These are phyloP conservation scores for Chlamydomonas reinhardtii DNA, from an alignment of 163 green algal genomes.

Conservation along the genomic window DNA sequence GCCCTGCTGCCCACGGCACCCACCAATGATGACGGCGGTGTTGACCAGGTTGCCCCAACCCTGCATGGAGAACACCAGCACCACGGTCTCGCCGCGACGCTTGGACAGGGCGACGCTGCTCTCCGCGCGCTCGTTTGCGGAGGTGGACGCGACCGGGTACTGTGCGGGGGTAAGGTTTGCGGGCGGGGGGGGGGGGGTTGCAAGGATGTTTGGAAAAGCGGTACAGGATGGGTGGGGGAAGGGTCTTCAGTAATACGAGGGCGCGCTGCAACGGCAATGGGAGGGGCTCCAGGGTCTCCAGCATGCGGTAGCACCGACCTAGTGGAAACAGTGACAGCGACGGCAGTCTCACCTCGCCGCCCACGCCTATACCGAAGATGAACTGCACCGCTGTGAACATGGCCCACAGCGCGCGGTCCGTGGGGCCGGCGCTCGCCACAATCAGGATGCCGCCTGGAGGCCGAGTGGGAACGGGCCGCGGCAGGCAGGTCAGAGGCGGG, in stretches of 20 bases:
- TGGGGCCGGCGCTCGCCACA: constrained; percentile 10
- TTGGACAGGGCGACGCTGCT: constrained; percentile 59
- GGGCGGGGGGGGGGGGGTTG: no score
- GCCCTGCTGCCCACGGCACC: neutral
- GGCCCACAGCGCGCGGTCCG: constrained; percentile 18
- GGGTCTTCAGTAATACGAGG: no score
- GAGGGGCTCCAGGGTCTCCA: no score
- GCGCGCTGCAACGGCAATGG: no score
- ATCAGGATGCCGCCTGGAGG: constrained; percentile 34
- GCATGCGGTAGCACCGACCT: no score
- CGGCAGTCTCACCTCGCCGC: constrained; percentile 72
- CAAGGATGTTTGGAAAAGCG: no score
- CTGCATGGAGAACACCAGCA: constrained; percentile 77
- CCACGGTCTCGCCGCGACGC: constrained; percentile 73
- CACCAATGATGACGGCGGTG: constrained; percentile 53
- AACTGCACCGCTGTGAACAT: constrained; percentile 49
- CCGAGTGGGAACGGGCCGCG: no score
- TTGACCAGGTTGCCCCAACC: constrained; percentile 76
- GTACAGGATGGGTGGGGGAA: no score
- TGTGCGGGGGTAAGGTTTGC: no score
- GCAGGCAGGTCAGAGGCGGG: no score
- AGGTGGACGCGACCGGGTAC: constrained; percentile 81
- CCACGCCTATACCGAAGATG: constrained; percentile 82
- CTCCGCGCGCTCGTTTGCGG: constrained; percentile 76
- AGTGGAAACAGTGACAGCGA: no score